Percentiles rank a stretch among this genome's conserved stretches.
Conservation (phyloP, 106 monocot species). For the Vanilla planifolia region DNA sequence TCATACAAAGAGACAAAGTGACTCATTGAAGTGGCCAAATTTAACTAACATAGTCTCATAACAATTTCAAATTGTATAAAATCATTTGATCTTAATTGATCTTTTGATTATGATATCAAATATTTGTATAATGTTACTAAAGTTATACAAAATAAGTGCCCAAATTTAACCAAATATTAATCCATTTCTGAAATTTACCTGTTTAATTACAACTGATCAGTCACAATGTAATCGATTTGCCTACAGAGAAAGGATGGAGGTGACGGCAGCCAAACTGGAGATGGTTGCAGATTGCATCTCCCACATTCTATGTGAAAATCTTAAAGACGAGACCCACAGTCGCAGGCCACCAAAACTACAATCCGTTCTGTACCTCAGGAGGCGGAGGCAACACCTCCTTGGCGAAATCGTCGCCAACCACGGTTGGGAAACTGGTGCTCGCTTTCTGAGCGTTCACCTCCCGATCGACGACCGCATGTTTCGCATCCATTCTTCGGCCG, state of each 20-base stretch:
- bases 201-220: no score
- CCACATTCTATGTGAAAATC: neutral
- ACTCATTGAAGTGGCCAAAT: no score
- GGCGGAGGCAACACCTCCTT: neutral
- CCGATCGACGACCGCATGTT: neutral
- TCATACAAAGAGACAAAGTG: no score
- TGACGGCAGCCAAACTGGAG: conserved; percentile 3
- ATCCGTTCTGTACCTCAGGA: neutral
- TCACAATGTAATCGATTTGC: no score
- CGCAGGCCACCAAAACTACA: neutral
- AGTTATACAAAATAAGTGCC: no score
- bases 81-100: no score
- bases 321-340: neutral
- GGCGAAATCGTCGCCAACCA: neutral
- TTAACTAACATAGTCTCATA: no score
- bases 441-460: neutral
- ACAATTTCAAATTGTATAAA: no score
- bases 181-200: no score
- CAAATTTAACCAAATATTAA: no score
- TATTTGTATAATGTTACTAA: no score
- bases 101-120: no score
- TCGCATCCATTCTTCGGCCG: neutral
- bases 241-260: conserved; percentile 9
- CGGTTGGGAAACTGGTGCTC: neutral
- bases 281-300: conserved; percentile 3